Base-by-base conservation (phyloP, 176 grass and related monocot genomes). In the Eragrostis nindensis region DNA sequence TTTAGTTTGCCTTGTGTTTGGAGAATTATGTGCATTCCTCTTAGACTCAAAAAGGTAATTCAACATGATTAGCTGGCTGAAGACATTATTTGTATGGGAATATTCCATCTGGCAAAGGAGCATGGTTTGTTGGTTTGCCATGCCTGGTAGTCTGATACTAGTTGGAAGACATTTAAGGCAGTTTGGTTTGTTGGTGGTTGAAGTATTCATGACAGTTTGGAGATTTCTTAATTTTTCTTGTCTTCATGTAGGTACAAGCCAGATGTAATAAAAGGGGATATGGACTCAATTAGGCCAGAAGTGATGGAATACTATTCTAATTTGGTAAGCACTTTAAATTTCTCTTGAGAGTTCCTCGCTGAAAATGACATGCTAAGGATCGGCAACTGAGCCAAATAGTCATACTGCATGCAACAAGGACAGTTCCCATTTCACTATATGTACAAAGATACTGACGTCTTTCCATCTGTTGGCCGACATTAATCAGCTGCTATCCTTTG, bases 281-380 rank as follows among this genome's bases (percentile, higher is more conserved):
- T 98, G 92, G 96, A 98, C 78, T 98, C 96, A 41, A 84, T 98
- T 80, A 93, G 90, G 84, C 83, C 86, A n/a, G 84, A 98, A 73
- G 92, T 98, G 62, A 95, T 86, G 84, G 82, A 91, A 21, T 98
- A 95, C 74, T 98, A 98, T 75, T 86, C 80, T 62, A 95, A 89
- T 81, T 80, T 95, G 96, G 96, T 97, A 89, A 71, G 39, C 3
- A 48, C 29, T 87, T 39, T 22, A 72, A 72, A 62, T 56, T 60
- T 77, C 10, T 42, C 1, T 64, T 22, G 41, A 73, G 11, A 60
- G 42, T 60, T 29, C 13, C 43, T 68, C 26, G 9, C 57, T 80
- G 75, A 88, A 54, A 84, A 75, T 36, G 41, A 62, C 43, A 61
- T 41, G 24, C 29, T 53, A 48, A 59, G 25, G 26, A 56, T 63